Evolutionary conservation across 2,329 filamentous ascomycete genomes (phyloP), one percentile per base, ranked within the genome.

Genomic region (Alternaria novae-zelandiae): DNA sequence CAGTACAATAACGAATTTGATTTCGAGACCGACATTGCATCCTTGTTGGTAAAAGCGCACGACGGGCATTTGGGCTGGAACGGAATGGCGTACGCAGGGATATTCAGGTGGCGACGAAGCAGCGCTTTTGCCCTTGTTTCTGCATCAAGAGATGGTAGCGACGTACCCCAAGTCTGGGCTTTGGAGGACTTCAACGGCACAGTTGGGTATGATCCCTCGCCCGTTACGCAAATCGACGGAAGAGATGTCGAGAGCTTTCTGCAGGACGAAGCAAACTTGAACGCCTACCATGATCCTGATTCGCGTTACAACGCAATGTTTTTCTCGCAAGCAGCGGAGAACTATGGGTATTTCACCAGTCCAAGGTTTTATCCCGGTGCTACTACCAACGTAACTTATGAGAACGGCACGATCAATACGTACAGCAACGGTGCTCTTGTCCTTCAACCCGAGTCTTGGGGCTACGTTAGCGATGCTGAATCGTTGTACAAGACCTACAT

Each of bases 1-100:
- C 61, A 61, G 4, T 83, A 82, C 56, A 66, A 64, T 6, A 82
- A 80, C 53, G 80, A 83, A 60, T 82, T 78, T 57, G 81, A 82
- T 44, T 81, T 83, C 25, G 80, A 83, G 65, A 68, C 65, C 17
- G 81, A 78, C 41, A 78, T 80, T 57, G 73, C 77, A 10, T 59
- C 59, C 1, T 62, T 80, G 25, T 53, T 80, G 10, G 63, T 67
- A 51, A 77, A 77, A 60, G 76, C 74, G 8, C 74, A 79, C 44
- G 78, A 80, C 58, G 78, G 78, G 0, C 78, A 76, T 65, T 57
- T 82, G n/a, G 74, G 70, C 3, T 77, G 76, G 28, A 77, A 79
- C 26, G 79, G 81, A 6, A 73, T 74, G 63, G 70, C 72, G 21
- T 76, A 79, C 41, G 71, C 77, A 15, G 77, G 80, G 10, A 71